Evolutionary conservation across 139 green algal genomes (phyloP).

Genomic region (Zygnema cylindricum): DNA sequence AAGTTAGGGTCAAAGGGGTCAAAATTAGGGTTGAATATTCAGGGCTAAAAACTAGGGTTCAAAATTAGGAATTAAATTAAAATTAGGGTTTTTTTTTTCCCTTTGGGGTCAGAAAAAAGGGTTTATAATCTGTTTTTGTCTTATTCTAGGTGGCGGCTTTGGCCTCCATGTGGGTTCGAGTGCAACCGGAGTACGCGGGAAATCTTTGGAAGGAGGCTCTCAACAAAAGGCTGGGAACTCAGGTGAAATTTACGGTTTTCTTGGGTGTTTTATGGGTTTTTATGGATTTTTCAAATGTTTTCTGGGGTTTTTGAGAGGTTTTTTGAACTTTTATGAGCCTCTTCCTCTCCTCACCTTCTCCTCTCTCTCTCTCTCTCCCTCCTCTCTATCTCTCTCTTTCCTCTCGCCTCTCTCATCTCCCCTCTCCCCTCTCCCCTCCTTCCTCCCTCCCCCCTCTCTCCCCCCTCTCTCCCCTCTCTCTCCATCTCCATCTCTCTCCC

Average conservation of each 20-base stretch:
- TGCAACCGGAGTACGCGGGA: slow-evolving; percentile 56
- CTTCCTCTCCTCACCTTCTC: too few species aligned
- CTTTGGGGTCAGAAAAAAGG: too few species aligned
- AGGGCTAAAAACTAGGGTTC: too few species aligned
- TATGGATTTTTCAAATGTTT: neutral
- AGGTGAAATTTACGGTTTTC: slow-evolving; percentile 15
- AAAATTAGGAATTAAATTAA: too few species aligned
- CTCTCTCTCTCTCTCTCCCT: neutral
- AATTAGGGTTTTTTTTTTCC: too few species aligned
- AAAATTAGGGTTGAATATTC: too few species aligned
- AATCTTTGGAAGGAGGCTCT: slow-evolving; percentile 59
- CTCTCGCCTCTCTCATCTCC: neutral
- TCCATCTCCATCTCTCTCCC: neutral
- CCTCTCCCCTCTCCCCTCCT: neutral
- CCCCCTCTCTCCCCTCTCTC: neutral
- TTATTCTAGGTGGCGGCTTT: slow-evolving; percentile 47
- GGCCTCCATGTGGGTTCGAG: slow-evolving; percentile 45
- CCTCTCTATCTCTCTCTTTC: neutral
- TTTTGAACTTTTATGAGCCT: neutral
- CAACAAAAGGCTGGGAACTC: slow-evolving; percentile 54
- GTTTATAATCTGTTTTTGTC: too few species aligned
- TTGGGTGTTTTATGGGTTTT: neutral
- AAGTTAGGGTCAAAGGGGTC: too few species aligned
- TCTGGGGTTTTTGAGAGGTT: too few species aligned
- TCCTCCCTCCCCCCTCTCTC: neutral